Conservation (phyloP, 331 rosid species). For the Cydonia oblonga region DNA sequence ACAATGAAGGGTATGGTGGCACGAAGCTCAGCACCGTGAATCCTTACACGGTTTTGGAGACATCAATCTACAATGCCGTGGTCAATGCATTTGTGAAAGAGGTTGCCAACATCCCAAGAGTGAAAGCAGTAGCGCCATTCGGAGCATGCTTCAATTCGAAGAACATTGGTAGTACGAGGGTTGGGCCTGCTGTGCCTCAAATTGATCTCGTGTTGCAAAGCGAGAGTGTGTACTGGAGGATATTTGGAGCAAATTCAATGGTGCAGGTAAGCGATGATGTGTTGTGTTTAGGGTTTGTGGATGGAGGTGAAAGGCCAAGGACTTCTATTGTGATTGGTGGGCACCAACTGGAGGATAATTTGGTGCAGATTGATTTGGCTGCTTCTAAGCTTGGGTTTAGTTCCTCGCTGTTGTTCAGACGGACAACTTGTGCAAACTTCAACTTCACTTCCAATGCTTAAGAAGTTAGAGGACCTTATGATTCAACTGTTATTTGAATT, state of each 20-base stretch:
- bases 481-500: no score
- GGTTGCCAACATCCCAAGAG: slow-evolving; percentile 24
- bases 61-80: slow-evolving; percentile 29
- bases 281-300: slow-evolving; percentile 47
- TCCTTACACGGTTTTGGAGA: slow-evolving; percentile 46
- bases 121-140: slow-evolving; percentile 31
- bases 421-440: no score
- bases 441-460: no score
- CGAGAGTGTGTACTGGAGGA: slow-evolving; percentile 35
- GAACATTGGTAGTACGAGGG: slow-evolving; percentile 2
- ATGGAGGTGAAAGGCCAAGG: slow-evolving; percentile 30
- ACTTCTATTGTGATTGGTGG: slow-evolving; percentile 53
- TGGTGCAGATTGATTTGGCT: no score
- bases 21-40: slow-evolving; percentile 39
- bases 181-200: slow-evolving; percentile 27
- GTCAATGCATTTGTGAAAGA: slow-evolving; percentile 25
- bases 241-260: slow-evolving; percentile 54
- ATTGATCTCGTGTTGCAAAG: slow-evolving; percentile 49
- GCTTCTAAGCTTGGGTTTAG: no score
- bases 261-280: slow-evolving; percentile 28
- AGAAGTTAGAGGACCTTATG: no score
- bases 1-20: slow-evolving; percentile 17
- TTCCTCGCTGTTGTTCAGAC: no score
- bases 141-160: slow-evolving; percentile 29
- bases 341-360: slow-evolving; percentile 18